Percentiles rank a stretch among this genome's conserved stretches.
These are phyloP conservation scores for Fusarium mundagurra DNA, from an alignment of 2,329 filamentous ascomycete species.

Conservation along the genomic window DNA sequence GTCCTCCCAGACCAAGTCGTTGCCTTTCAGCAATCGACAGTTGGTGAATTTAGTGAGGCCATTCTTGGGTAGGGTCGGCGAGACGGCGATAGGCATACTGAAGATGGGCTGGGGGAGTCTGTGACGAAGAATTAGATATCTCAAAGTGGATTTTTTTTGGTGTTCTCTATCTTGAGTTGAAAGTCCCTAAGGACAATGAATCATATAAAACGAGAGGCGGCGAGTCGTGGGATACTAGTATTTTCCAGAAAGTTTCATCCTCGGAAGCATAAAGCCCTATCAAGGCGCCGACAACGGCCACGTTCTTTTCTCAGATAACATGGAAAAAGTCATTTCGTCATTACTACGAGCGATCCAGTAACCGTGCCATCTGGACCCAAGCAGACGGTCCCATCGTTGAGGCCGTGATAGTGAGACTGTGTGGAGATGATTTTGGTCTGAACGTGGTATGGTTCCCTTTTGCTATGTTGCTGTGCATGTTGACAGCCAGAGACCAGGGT, in stretches of 20 bases:
- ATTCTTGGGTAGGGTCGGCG: constrained; percentile 51
- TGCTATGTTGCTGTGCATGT: constrained; percentile 25
- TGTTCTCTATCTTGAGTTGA: constrained; percentile 5
- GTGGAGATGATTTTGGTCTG: constrained; percentile 20
- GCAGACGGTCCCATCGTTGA: constrained; percentile 34
- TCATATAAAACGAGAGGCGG: constrained; percentile 4
- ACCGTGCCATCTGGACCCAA: constrained; percentile 18
- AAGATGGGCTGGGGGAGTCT: constrained; percentile 1
- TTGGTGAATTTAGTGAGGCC: constrained; percentile 90
- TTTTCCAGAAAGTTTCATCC: background rate
- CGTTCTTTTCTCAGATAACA: constrained; percentile 32
- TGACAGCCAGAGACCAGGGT: constrained; percentile 25
- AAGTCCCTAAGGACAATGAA: constrained; percentile 21
- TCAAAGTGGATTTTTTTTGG: background rate
- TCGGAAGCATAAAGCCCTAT: constrained; percentile 18
- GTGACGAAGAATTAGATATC: constrained; percentile 17
- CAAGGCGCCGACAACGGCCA: constrained; percentile 32
- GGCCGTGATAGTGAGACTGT: constrained; percentile 14
- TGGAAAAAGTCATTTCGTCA: constrained; percentile 27
- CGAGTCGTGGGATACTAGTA: constrained; percentile 35
- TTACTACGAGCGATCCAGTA: constrained; percentile 5
- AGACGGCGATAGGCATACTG: constrained; percentile 61
- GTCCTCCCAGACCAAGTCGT: constrained; percentile 76
- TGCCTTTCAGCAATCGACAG: constrained; percentile 78
- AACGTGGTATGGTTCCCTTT: constrained; percentile 28